Evolutionary conservation across 345 rosid species (phyloP).

Genomic region (Gossypium stocksii): DNA sequence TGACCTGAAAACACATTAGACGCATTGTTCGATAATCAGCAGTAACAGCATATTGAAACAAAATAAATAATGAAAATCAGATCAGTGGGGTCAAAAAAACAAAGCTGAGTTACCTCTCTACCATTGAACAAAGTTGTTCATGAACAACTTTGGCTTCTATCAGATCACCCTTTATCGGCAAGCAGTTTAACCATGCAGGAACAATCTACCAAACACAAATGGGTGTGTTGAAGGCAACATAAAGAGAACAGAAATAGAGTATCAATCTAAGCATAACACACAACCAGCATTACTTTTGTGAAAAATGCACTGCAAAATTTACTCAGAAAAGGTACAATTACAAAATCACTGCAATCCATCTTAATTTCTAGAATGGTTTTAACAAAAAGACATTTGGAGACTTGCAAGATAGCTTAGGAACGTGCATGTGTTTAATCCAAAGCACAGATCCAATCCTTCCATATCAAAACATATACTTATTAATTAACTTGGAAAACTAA

Average conservation of each 20-base stretch:
- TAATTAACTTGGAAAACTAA: not conserved
- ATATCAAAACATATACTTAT: not conserved
- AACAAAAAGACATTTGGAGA: not conserved
- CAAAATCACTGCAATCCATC: not conserved
- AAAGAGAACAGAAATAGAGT: not conserved
- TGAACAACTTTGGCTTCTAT: conserved; percentile 98
- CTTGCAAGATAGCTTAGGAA: not conserved
- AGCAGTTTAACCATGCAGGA: conserved; percentile 98
- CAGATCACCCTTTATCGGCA: conserved; percentile 85
- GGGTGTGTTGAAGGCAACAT: not conserved
- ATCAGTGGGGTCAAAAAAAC: not conserved
- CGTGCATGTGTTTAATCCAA: not conserved
- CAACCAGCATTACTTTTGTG: not conserved
- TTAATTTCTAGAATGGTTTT: not conserved
- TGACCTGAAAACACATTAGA: conserved; percentile 52
- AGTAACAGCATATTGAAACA: not conserved
- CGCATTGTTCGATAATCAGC: conserved; percentile 3
- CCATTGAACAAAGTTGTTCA: conserved; percentile 94
- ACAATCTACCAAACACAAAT: conserved; percentile 50
- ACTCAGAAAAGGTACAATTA: not conserved
- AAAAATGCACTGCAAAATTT: not conserved
- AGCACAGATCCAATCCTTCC: not conserved
- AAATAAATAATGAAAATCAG: not conserved
- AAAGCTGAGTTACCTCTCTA: conserved; percentile 59
- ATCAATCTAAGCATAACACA: not conserved